Percentiles rank a stretch among this genome's conserved stretches.
Conservation (phyloP, 2,329 filamentous ascomycete genomes). For the Claviceps pazoutovae region DNA sequence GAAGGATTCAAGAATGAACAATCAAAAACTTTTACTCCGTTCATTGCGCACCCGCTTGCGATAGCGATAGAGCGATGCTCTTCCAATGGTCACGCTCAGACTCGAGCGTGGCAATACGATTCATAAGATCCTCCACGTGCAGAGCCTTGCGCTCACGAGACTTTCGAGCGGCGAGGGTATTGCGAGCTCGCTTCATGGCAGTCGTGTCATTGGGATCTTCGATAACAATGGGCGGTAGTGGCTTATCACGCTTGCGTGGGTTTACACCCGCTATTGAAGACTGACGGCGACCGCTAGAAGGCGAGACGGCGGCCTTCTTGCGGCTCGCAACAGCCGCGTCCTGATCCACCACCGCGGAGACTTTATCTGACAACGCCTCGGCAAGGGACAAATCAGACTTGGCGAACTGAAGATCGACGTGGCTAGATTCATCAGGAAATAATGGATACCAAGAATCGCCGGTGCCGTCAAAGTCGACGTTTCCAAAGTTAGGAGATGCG, state of each 20-base stretch:
- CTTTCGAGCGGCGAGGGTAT: conserved; percentile 86
- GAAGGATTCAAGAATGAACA: not conserved
- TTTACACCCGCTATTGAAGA: conserved; percentile 57
- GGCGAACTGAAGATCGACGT: conserved; percentile 12
- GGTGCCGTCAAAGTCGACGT: conserved; percentile 37
- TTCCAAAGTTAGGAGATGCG: conserved; percentile 63
- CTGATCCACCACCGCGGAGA: conserved; percentile 26
- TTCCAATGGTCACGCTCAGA: conserved; percentile 55
- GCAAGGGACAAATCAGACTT: conserved; percentile 28
- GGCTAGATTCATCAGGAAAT: conserved; percentile 41
- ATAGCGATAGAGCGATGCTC: conserved; percentile 33
- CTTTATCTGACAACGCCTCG: conserved; percentile 33
- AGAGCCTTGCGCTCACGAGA: conserved; percentile 77
- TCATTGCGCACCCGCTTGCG: conserved; percentile 11
- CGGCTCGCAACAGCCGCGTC: conserved; percentile 24
- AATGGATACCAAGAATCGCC: conserved; percentile 58
- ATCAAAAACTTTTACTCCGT: conserved; percentile 1
- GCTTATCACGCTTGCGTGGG: conserved; percentile 66
- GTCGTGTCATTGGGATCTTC: conserved; percentile 58
- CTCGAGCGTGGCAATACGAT: conserved; percentile 55
- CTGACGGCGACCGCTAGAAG: conserved; percentile 37
- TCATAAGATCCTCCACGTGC: conserved; percentile 61
- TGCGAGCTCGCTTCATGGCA: conserved; percentile 87
- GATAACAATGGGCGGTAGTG: conserved; percentile 63
- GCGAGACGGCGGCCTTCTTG: conserved; percentile 35